Evolutionary conservation across 768 basidiomycete genomes (phyloP).

Genomic region (Trametes villosa): DNA sequence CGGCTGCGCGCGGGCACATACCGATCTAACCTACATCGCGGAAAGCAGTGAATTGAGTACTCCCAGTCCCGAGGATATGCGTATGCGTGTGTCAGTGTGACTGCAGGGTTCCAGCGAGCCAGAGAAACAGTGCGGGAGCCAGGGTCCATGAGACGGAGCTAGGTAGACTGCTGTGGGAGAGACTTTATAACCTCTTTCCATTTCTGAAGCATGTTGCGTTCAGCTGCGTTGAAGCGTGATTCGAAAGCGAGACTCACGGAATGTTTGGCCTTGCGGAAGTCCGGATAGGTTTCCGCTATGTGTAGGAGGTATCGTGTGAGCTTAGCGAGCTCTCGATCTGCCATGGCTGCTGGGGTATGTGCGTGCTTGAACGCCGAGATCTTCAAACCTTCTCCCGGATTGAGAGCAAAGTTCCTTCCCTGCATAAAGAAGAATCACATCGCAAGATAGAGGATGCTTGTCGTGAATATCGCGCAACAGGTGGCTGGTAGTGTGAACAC

Average conservation of each 20-base stretch:
- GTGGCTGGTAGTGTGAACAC: conserved; percentile 18
- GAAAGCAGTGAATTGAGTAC: too few relatives aligned
- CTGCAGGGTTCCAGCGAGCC: too few relatives aligned
- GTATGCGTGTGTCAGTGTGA: too few relatives aligned
- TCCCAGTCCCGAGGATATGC: too few relatives aligned
- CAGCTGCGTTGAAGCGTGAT: background rate
- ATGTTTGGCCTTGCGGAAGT: conserved; percentile 70
- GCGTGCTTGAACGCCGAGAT: conserved; percentile 83
- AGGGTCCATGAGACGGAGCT: too few relatives aligned
- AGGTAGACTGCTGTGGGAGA: conserved; percentile 31
- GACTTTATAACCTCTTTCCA: conserved; percentile 55
- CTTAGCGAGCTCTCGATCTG: conserved; percentile 71
- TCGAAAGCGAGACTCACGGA: conserved; percentile 48
- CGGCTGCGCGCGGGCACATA: too few relatives aligned
- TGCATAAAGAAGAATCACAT: conserved; percentile 31
- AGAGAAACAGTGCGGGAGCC: too few relatives aligned
- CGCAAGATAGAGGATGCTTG: background rate
- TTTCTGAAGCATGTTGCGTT: conserved; percentile 37
- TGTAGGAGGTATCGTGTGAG: conserved; percentile 68
- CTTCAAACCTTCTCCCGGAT: conserved; percentile 82
- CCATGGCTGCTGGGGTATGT: conserved; percentile 62
- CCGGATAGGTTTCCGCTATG: conserved; percentile 54
- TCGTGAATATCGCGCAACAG: background rate
- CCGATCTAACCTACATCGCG: too few relatives aligned
- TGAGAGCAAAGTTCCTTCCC: conserved; percentile 87